Evolutionary conservation across 1,284 basidiomycete species (phyloP), one percentile per base, ranked within the genome.

Genomic region (Violaceomyces palustris): DNA sequence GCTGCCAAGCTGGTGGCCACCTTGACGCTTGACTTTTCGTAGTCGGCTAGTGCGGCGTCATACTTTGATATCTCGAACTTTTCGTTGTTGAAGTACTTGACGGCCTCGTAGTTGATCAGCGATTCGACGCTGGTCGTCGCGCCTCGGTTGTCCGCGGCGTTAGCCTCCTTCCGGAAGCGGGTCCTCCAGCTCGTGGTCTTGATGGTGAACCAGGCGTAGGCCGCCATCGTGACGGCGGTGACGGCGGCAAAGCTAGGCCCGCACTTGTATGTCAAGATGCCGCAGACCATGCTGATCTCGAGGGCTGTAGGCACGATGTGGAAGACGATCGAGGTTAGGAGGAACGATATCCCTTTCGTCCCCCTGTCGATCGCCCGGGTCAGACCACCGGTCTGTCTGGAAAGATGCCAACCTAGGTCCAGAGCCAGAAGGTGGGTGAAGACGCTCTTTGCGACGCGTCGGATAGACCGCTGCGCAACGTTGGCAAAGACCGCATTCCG

Each of bases 71-170:
- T 80, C 76, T 98, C 92, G 72, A 85, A 87, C 52, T 81, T 81
- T 74, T 97, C 93, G 70, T 98, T 98, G 78, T 94, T 96, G 78
- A 98, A 98, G 70, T 93, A 85, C 88, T 98, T 98, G 64, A 98
- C 93, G 11, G 93, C 93, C 74, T 98, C 93, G 67, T 89, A 98
- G 72, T 98, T 98, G 74, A 98, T 91, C 42, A 98, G 76, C 0
- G 90, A 89, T 72, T 98, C 94, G 9, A 97, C 89, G 1, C 89
- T 89, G 1, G 87, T 82, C 0, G 89, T 89, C 0, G 94, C 94
- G 10, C 90, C 92, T 69, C 87, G 87, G 75, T 98, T 97, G 69
- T 98, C 93, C 0, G 94, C 94, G 36, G 86, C 83, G 74, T 98
- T 98, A 0, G 93, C 93, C 60, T 96, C 82, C 42, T 91, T 84